Evolutionary conservation across 2,329 filamentous ascomycete species (phyloP), one percentile per base, ranked within the genome.

Genomic region (Fusarium liriodendri): DNA sequence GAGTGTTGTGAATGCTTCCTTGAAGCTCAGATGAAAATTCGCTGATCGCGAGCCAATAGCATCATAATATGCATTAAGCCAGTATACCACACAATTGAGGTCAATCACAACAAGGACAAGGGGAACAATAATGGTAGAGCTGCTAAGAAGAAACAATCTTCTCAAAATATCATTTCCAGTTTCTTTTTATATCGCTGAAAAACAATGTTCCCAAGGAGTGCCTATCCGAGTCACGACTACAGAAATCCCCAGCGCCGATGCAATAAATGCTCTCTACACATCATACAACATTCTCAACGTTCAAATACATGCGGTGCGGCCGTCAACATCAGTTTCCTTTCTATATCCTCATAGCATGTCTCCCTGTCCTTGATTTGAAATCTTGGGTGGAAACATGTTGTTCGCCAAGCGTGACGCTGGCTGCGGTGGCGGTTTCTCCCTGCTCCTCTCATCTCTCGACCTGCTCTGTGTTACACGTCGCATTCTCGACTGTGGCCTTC

Each of bases 401-500:
- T 77, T 79, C 11, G 79, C 78, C 62, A 88, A 79, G 60, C 85
- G 85, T 4, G 86, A 84, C 18, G 85, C 80, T 16, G 84, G 82
- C 55, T 84, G 84, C 20, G 81, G 79, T 18, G 82, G 83, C 42
- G 83, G 75, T 52, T 77, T 82, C 29, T 82, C 79, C 14, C 80
- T 75, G 9, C 72, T 76, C 27, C 79, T 76, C 32, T 83, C 81
- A 42, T 83, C 83, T 25, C 81, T 76, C 1, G 82, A 82, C 66
- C 77, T 76, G 62, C 80, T 82, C 11, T 78, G 80, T 14, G 78
- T 71, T 10, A 80, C 73, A 6, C 81, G 80, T 25, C 80, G 76
- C 45, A 80, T 69, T 22, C 75, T 79, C n/a, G 83, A 88, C 40
- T 89, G 84, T 16, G 90, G 89, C 47, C 87, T 86, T 66, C 91